Conservation (phyloP, 495 filamentous ascomycete species). For the Cercophora sp. region DNA sequence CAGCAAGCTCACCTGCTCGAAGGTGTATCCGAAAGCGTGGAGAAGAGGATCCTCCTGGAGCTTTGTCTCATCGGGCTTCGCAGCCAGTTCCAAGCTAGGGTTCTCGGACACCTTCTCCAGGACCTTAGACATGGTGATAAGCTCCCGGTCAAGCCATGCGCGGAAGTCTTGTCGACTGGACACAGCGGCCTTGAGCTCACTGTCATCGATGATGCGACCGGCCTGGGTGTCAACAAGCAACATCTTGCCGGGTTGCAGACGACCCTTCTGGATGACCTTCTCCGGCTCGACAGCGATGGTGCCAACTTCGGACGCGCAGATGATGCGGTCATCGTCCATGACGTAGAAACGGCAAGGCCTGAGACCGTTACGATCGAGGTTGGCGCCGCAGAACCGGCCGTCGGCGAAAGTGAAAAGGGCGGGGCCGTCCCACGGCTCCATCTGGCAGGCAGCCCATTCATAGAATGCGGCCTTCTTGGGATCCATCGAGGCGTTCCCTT, state of each 20-base stretch:
- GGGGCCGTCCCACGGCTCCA: conserved; percentile 99
- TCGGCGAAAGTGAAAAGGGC: conserved; percentile 98
- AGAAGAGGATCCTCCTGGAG: conserved; percentile 84
- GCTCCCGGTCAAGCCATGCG: conserved; percentile 81
- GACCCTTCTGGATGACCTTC: conserved; percentile 87
- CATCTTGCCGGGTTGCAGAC: conserved; percentile 95
- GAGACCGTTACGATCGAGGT: conserved; percentile 96
- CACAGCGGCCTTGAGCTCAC: conserved; percentile 88
- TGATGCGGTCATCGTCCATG: conserved; percentile 95
- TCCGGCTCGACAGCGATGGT: conserved; percentile 91
- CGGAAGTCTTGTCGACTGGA: conserved; percentile 81
- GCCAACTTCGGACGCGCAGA: conserved; percentile 97
- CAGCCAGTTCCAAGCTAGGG: conserved; percentile 53
- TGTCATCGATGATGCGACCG: conserved; percentile 93
- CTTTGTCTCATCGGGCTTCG: conserved; percentile 63
- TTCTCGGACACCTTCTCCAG: conserved; percentile 49
- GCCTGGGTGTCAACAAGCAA: conserved; percentile 93
- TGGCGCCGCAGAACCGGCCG: conserved; percentile 95
- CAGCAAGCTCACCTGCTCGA: conserved; percentile 92
- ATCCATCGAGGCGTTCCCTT: conserved; percentile 89
- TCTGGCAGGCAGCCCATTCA: conserved; percentile 98
- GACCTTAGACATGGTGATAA: conserved; percentile 75
- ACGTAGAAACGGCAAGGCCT: conserved; percentile 98
- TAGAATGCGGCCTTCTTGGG: conserved; percentile 97
- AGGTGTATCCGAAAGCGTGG: conserved; percentile 90